Evolutionary conservation across 2,329 filamentous ascomycete genomes (phyloP).

Genomic region (Aspergillus novoparasiticus): DNA sequence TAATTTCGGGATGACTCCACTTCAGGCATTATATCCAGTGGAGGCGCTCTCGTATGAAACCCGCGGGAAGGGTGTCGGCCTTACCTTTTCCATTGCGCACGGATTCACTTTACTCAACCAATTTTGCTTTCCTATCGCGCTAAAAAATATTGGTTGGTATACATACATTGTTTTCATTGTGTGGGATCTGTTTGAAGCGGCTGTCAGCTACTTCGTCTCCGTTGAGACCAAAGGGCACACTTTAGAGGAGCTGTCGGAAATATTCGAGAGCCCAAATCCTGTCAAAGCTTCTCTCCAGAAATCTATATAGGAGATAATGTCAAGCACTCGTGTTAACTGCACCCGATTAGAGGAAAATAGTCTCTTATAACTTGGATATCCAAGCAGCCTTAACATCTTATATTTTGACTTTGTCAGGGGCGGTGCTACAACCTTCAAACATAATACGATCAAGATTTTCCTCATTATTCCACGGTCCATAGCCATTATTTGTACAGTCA

Average conservation of each 20-base stretch:
- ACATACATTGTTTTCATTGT: slow-evolving; percentile 55
- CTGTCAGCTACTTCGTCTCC: slow-evolving; percentile 50
- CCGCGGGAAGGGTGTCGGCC: slow-evolving; percentile 59
- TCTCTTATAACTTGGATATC: fast-evolving
- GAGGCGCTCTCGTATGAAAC: slow-evolving; percentile 58
- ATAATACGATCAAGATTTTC: background rate
- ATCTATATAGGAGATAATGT: background rate
- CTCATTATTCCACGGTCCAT: fast-evolving
- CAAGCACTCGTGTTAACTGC: background rate
- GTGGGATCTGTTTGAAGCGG: slow-evolving; percentile 32
- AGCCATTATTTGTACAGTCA: background rate
- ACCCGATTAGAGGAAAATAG: background rate
- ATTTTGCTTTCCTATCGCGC: slow-evolving; percentile 50
- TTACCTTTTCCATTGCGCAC: slow-evolving; percentile 50
- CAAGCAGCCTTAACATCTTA: background rate
- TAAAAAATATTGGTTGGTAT: slow-evolving; percentile 56
- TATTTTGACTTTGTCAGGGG: background rate
- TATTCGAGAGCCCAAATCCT: slow-evolving; percentile 53
- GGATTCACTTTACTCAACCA: slow-evolving; percentile 51
- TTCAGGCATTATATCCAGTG: slow-evolving; percentile 55
- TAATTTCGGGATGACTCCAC: slow-evolving; percentile 51
- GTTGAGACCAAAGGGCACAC: slow-evolving; percentile 56
- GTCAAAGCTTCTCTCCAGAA: slow-evolving; percentile 52
- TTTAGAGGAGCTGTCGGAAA: slow-evolving; percentile 54
- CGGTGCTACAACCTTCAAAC: too few species aligned